Evolutionary conservation across 2,329 filamentous ascomycete species (phyloP), one percentile per base, ranked within the genome.

Genomic region (Metarhizium humberi): DNA sequence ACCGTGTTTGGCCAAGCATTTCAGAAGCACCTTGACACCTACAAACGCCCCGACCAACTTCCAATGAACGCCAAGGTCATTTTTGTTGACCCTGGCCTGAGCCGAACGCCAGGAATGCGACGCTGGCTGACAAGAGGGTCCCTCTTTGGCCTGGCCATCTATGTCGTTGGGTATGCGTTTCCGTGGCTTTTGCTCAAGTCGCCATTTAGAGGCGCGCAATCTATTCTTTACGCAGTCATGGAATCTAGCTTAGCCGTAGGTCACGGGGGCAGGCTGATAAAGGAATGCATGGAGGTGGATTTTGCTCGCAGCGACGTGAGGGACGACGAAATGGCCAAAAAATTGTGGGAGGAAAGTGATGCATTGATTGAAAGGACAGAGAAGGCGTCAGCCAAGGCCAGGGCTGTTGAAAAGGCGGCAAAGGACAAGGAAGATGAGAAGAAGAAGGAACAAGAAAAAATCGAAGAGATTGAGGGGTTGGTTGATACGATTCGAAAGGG

Each of bases 161-260:
- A 99, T 70, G 69, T 96, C 7, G 48, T 87, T 11, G 82, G 84
- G 38, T 99, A 92, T 77, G 79, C 87, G 1, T 61, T 95, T 0
- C 90, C 88, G 69, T 97, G 92, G 90, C 70, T 99, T 25, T 69
- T 96, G 1, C 76, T 99, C 53, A 97, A 99, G 71, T 92, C 88
- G 38, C 82, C 91, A 0, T 73, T 85, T 53, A 85, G 88, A 72
- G 94, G 90, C 2, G 89, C 92, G 0, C 92, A 99, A 72, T 91
- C 88, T 5, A 84, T 97, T 50, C 74, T 97, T 8, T 86, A 86
- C 61, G 92, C 92, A 0, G 85, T 85, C 2, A 95, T 96, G 89
- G 92, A 96, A 55, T 80, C 80, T 2, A 76, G 78, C 3, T 81
- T 91, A 52, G 83, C 80, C 4, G 78, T 85, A 38, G 82, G 79